phyloP scores from a whole-genome alignment of 2,329 filamentous ascomycete species.

The Penicillium oxalicum region DNA sequence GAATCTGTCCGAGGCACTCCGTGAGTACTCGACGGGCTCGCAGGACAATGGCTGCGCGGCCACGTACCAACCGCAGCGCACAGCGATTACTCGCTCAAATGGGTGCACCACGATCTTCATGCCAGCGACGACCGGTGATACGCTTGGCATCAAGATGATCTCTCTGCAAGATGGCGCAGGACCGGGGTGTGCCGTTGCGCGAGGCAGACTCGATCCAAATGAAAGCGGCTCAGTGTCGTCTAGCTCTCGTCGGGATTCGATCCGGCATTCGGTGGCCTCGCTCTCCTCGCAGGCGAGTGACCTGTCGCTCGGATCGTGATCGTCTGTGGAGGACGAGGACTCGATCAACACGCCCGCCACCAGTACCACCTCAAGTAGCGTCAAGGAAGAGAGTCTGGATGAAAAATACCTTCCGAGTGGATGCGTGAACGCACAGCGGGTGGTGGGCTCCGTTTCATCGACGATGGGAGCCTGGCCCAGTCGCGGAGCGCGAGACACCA shows the following conservation, averaged over 20 bases:
- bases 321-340: constrained; percentile 27
- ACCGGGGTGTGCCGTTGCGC: constrained; percentile 32
- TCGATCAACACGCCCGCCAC: constrained; percentile 15
- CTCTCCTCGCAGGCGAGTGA: constrained; percentile 32
- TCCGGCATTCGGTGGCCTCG: constrained; percentile 31
- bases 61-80: constrained; percentile 57
- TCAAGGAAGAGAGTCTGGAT: constrained; percentile 16
- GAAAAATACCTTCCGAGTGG: constrained; percentile 26
- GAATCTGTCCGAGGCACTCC: constrained; percentile 54
- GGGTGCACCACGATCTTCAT: constrained; percentile 61
- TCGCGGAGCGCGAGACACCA: constrained; percentile 37
- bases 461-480: constrained; percentile 32
- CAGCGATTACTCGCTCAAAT: constrained; percentile 54
- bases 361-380: constrained; percentile 3
- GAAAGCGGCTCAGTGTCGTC: constrained; percentile 12
- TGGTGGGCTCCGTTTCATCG: constrained; percentile 16
- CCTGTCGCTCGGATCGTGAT: constrained; percentile 30
- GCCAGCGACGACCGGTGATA: constrained; percentile 56
- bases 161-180: constrained; percentile 42
- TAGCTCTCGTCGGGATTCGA: constrained; percentile 14
- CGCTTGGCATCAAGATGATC: constrained; percentile 61
- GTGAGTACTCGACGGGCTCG: constrained; percentile 59
- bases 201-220: constrained; percentile 13
- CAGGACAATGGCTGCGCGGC: constrained; percentile 55
- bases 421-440: constrained; percentile 27